A percentile compares a stretch with the other conserved stretches of the same genome.
phyloP scores from a whole-genome alignment of 495 filamentous ascomycete species.

The Hyaloscypha bicolor region DNA sequence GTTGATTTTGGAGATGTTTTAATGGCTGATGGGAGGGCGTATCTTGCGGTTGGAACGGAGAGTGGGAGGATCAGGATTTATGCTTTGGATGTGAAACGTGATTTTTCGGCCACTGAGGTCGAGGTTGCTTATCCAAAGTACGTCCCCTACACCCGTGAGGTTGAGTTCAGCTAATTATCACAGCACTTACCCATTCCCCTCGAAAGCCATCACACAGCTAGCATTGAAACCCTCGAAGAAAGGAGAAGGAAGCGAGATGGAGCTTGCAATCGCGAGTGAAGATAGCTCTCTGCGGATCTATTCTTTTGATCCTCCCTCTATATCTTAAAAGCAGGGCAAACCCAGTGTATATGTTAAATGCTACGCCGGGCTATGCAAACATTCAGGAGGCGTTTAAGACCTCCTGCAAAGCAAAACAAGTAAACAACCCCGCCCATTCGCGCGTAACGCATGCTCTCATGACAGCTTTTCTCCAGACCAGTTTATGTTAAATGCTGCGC shows the following conservation, averaged over 20 bases:
- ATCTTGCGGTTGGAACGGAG: constrained; percentile 70
- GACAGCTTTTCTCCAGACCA: not conserved
- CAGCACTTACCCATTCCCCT: constrained; percentile 63
- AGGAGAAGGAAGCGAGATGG: constrained; percentile 13
- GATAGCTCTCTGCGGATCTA: constrained; percentile 81
- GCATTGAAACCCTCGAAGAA: constrained; percentile 65
- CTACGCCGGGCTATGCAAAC: constrained; percentile 22
- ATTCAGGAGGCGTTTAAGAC: constrained; percentile 22
- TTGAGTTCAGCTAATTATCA: constrained; percentile 27
- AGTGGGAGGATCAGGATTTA: constrained; percentile 53
- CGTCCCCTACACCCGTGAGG: constrained; percentile 22
- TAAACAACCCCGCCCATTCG: not conserved
- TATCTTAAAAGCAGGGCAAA: constrained; percentile 15
- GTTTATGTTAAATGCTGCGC: constrained; percentile 11
- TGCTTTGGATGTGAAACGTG: constrained; percentile 34
- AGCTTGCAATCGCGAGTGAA: constrained; percentile 66
- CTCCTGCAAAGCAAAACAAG: constrained; percentile 15
- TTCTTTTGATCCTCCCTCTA: constrained; percentile 39
- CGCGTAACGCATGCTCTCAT: not conserved
- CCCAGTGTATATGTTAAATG: constrained; percentile 33
- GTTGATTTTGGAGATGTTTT: constrained; percentile 62
- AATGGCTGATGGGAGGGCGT: constrained; percentile 18
- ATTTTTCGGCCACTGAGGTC: constrained; percentile 45
- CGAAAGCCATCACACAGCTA: constrained; percentile 73
- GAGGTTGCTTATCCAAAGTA: constrained; percentile 49